Base-by-base conservation (phyloP, 768 basidiomycete genomes). In the Gyrodon lividus region DNA sequence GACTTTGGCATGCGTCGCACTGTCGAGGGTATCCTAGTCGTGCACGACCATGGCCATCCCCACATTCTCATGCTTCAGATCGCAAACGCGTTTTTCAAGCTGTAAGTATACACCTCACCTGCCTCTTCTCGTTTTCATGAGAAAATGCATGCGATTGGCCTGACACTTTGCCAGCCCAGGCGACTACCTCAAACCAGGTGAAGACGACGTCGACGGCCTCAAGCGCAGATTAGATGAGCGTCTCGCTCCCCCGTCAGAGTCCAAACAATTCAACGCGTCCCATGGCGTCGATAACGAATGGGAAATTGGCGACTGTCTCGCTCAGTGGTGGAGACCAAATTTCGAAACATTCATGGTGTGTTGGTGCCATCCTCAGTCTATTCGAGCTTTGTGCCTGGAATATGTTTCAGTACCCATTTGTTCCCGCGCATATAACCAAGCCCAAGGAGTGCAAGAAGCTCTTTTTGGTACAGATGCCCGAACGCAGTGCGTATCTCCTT, bases 31-130 rank as follows among this genome's bases (percentile, higher is more conserved):
- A 70, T 69, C 48, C 66, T 69, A 40, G 87, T 95, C 50, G 93
- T 94, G 5, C 92, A 97, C 70, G 94, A 98, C 67, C 95, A 98
- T 60, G 96, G 95, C 0, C 92, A 96, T 64, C 95, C 96, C 1
- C 96, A 99, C 63, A 92, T 98, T 55, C 83, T 99, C 58, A 94
- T 98, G 87, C 81, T 98, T 5, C 97, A 98, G 66, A 97, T 99
- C 65, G 97, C 95, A 19, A 98, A 97, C 68, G 93, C 94, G 14
- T 99, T 98, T 71, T 98, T 98, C 80, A 98, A 98, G 70, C 83
- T 99, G 92, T 93, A 61, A 62, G 88, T 76, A n/a, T 38, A 26
- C 12, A 7, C 22, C 37, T 16, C 0, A 14, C 14, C 12, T 14
- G 10, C 19, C 20, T 49, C 20, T 3, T 30, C 6, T 41, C 37